These are phyloP conservation scores for Vaccinium vitisidaea DNA, from an alignment of 148 eudicot genomes.

Conservation along the genomic window DNA sequence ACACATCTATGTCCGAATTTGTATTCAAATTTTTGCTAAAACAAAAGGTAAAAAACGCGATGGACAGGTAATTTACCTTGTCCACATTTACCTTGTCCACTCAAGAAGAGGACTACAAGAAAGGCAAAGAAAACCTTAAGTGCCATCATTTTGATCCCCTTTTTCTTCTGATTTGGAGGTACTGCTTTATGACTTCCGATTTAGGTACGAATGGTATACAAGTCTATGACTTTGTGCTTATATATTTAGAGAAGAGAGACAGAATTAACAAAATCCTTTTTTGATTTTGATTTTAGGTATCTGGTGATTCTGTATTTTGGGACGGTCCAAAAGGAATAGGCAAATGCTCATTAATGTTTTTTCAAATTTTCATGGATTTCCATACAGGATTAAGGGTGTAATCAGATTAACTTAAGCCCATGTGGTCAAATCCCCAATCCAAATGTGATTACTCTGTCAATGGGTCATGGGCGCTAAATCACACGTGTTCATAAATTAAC, in stretches of 20 bases:
- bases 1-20: too few species aligned
- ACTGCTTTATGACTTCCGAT: not conserved
- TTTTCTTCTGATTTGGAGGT: too few species aligned
- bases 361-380: not conserved
- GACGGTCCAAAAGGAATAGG: too few species aligned
- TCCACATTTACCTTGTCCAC: not conserved
- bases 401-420: too few species aligned
- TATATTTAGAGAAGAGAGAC: not conserved
- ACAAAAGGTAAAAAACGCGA: not conserved
- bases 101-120: not conserved
- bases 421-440: not conserved
- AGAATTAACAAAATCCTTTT: too few species aligned
- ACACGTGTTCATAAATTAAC: too few species aligned
- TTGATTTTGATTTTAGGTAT: too few species aligned
- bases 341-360: too few species aligned
- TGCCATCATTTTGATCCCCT: not conserved
- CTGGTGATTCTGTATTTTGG: too few species aligned
- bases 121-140: not conserved
- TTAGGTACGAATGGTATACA: not conserved
- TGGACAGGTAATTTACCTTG: not conserved
- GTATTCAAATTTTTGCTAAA: too few species aligned
- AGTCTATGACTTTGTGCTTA: not conserved
- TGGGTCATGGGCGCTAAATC: too few species aligned
- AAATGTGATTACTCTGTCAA: too few species aligned
- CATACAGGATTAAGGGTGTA: not conserved